These are phyloP conservation scores for Eleusine indica DNA, from an alignment of 176 grass and related monocot genomes.

Conservation along the genomic window DNA sequence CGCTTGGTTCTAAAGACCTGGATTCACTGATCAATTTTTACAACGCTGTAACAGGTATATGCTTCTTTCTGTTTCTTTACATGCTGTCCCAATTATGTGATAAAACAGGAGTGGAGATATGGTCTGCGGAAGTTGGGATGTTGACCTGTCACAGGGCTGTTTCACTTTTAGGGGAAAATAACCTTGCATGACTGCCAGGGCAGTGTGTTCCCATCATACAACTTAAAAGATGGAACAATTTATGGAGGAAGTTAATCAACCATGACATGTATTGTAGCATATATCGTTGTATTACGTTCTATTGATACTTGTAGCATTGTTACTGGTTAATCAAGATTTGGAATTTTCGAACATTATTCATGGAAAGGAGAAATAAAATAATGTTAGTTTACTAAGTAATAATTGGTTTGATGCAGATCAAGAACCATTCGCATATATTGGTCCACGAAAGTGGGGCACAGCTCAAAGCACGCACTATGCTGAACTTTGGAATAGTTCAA, in stretches of 20 bases:
- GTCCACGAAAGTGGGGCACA: slow-evolving; percentile 35
- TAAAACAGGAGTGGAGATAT: slow-evolving; percentile 8
- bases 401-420: slow-evolving; percentile 57
- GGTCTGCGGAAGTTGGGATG: neutral
- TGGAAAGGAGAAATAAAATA: neutral
- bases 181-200: neutral
- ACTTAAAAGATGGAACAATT: neutral
- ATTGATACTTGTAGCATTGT: slow-evolving; percentile 19
- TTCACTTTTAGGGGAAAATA: neutral
- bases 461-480: slow-evolving; percentile 25
- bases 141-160: neutral
- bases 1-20: slow-evolving; percentile 61
- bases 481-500: slow-evolving; percentile 46
- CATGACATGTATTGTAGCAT: neutral
- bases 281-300: slow-evolving; percentile 6
- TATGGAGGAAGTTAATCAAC: neutral
- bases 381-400: slow-evolving; percentile 10
- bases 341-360: slow-evolving; percentile 1
- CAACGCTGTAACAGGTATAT: slow-evolving; percentile 73
- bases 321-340: neutral
- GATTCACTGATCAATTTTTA: slow-evolving; percentile 64
- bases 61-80: neutral
- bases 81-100: neutral
- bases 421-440: slow-evolving; percentile 67
- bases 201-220: neutral